These are phyloP conservation scores for bread wheat (Triticum aestivum) DNA, from an alignment of 176 grass and related monocot species.

Conservation along the genomic window IWGSC_CS_RefSeq_v2.1 NC_057800.1:738872189-738872688, in stretches of 20 bases:
- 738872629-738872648: slow-evolving; percentile 76
- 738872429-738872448: slow-evolving; percentile 51
- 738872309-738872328: slow-evolving; percentile 63
- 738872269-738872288: slow-evolving; percentile 48
- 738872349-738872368: not conserved
- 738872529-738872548: slow-evolving; percentile 39
- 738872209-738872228: slow-evolving; percentile 46
- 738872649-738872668: slow-evolving; percentile 64
- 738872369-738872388: not conserved
- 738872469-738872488: slow-evolving; percentile 50
- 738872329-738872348: slow-evolving; percentile 69
- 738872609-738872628: slow-evolving; percentile 68
- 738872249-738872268: slow-evolving; percentile 77
- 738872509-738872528: slow-evolving; percentile 39
- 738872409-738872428: slow-evolving; percentile 71
- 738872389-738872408: slow-evolving; percentile 19
- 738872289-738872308: slow-evolving; percentile 72
- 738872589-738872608: slow-evolving; percentile 52
- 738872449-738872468: slow-evolving; percentile 55
- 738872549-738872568: slow-evolving; percentile 66
- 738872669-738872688: not conserved
- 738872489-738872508: slow-evolving; percentile 69
- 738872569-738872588: slow-evolving; percentile 79
- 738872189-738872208: slow-evolving; percentile 53
- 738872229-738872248: slow-evolving; percentile 53